Evolutionary conservation across 1,284 basidiomycete species (phyloP), one percentile per base, ranked within the genome.

Genomic region (Fistulina hepatica): DNA sequence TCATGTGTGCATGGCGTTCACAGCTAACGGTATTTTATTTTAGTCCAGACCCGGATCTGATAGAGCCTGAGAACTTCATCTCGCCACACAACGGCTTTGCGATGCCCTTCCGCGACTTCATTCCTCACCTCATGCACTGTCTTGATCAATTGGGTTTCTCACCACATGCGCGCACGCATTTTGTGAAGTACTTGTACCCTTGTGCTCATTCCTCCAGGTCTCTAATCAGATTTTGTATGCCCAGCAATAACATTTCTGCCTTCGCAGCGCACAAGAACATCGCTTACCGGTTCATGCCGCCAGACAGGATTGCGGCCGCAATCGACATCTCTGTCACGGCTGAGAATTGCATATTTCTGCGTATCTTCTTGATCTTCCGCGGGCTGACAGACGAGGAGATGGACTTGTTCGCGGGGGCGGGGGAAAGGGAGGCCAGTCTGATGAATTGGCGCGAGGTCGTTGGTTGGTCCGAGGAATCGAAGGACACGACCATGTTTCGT

Each of bases 201-300:
- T n/a, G 71, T 60, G 5, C 28, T 40, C 21, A 31, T 41, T 34
- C 25, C n/a, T 37, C 13, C 24, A 25, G 31, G 39, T 34, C 24
- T 32, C 20, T 24, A 27, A 31, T 32, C 36, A 19, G 21, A 34
- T 13, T 11, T n/a, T 33, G 27, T 20, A 24, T 37, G 36, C 9
- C 36, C 48, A 86, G 81, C 55, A 76, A 79, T 55, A 83, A 86
- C 56, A 65, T 86, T 47, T 63, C 73, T 20, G 59, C 73, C 3
- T 86, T 86, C 54, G 60, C 75, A 10, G 61, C 64, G 4, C 82
- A 88, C 58, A 80, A 77, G 53, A 82, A 88, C 56, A 81, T 88
- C 44, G 84, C 83, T 9, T 88, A 86, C 52, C 75, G 83, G n/a
- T 86, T 88, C 59, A 69, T 88, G 46, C 69, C 74, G 7, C 84